These are phyloP conservation scores for Xylariaceae sp. DNA, from an alignment of 2,329 filamentous ascomycete species.

Conservation along the genomic window DNA sequence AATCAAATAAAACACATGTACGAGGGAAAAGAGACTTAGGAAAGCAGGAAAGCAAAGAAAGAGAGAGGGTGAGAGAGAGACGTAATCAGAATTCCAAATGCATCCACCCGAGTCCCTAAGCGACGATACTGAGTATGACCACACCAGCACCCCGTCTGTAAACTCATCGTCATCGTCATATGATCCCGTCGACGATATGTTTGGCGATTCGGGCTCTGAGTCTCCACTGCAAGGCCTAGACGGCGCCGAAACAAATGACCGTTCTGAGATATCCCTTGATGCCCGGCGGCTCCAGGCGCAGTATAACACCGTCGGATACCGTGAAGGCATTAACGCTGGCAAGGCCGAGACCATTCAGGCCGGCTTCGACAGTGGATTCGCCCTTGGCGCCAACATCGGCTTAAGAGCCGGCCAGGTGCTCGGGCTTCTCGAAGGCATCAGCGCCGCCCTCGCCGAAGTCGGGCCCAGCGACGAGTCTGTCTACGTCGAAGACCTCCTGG, in stretches of 20 bases:
- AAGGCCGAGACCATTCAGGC: slow-evolving; percentile 74
- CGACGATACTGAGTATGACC: slow-evolving; percentile 7
- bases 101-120: slow-evolving; percentile 13
- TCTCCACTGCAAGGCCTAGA: background rate
- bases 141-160: background rate
- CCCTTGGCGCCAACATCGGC: slow-evolving; percentile 76
- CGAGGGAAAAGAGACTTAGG: too few relatives aligned
- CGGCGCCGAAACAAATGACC: background rate
- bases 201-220: slow-evolving; percentile 5
- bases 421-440: slow-evolving; percentile 70
- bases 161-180: slow-evolving; percentile 1
- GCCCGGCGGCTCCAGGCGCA: slow-evolving; percentile 67
- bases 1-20: too few relatives aligned
- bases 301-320: slow-evolving; percentile 81
- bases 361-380: slow-evolving; percentile 89
- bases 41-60: background rate
- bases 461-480: slow-evolving; percentile 21
- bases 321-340: slow-evolving; percentile 73
- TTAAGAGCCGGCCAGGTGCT: slow-evolving; percentile 66
- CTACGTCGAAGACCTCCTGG: slow-evolving; percentile 34
- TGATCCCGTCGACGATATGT: slow-evolving; percentile 12
- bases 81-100: slow-evolving; percentile 1
- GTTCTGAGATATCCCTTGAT: slow-evolving; percentile 49
- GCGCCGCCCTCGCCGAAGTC: slow-evolving; percentile 40
- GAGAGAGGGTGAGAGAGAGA: background rate